These are phyloP conservation scores for Malus sylvestris DNA, from an alignment of 306 rosid species.

Conservation along the genomic window DNA sequence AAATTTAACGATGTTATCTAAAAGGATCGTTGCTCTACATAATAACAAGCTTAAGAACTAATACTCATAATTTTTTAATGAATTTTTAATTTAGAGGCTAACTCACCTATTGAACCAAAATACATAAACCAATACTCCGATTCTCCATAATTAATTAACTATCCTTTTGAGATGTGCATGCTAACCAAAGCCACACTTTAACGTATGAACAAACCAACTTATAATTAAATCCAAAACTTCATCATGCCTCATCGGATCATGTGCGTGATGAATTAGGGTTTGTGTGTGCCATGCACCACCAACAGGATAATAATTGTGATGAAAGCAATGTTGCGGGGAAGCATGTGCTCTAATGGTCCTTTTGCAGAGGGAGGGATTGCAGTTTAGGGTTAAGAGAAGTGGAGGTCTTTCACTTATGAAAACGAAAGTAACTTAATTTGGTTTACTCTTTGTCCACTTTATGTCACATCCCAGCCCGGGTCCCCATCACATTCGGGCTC, in stretches of 20 bases:
- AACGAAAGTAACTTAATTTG: constrained; percentile 7
- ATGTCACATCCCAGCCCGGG: background rate
- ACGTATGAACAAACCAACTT: constrained; percentile 1
- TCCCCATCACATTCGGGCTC: too few relatives aligned
- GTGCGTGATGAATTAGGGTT: background rate
- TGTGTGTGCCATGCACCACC: background rate
- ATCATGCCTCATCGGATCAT: background rate
- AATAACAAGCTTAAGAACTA: background rate
- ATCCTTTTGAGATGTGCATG: background rate
- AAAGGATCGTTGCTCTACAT: too few relatives aligned
- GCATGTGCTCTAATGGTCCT: constrained; percentile 5
- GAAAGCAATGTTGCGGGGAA: background rate
- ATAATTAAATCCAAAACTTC: background rate
- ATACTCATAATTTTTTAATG: background rate
- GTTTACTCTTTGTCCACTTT: constrained; percentile 6
- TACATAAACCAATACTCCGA: background rate
- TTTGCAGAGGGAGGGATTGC: background rate
- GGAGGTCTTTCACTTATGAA: background rate
- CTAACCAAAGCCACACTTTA: background rate
- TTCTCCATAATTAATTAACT: background rate
- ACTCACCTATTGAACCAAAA: background rate
- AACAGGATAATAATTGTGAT: background rate
- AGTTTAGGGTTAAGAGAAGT: background rate
- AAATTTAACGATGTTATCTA: background rate
- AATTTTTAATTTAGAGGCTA: background rate